Base-by-base conservation (phyloP, 257 asterid genomes). In the Coffea eugenioides region DNA sequence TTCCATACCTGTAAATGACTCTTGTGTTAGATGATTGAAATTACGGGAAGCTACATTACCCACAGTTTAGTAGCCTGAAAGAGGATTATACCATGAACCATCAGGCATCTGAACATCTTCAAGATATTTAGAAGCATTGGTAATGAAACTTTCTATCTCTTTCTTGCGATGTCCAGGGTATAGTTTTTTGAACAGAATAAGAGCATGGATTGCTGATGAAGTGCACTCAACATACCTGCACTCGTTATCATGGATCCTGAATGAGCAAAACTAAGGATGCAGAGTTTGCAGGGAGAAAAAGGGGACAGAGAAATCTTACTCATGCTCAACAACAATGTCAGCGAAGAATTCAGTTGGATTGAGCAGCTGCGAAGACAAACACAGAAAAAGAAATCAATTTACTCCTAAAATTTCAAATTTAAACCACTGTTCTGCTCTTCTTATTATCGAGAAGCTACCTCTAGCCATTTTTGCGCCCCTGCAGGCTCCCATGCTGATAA, bases 401-500 rank as follows among this genome's bases (percentile, higher is more conserved):
- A 75, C 43, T 69, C n/a, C 48, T 59, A 8, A 13, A 69, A 0
- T 0, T 18, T 16, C 56, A 69, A 75, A 56, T 5, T 27, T 49
- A 75, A 59, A 27, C 12, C 6, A 6, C 23, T 6, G 5, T 72
- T 27, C 25, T 72, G 25, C 51, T 49, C 68, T 62, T 8, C 8
- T 72, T 68, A 21, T 7, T 74, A 27, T 68, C 48, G 81, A 62
- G 21, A 75, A 48, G 41, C 34, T 80, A 92, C 97, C 97, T 94
- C 98, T 66, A 94, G 81, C 97, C 97, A 94, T 14, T 88, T 83
- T 0, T 92, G 83, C 77, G 97, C 86, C 77, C 97, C 96, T 64
- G 97, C 97, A n/a, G 98, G 98, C 81, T 94, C 98, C 98, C 98
- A 94, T 62, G 96, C 97, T 76, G 97, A 83, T 69, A 94, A 85